Percentiles rank a stretch among this genome's conserved stretches.
phyloP scores from a whole-genome alignment of 2,329 filamentous ascomycete species.

The Monosporascus sp. region DNA sequence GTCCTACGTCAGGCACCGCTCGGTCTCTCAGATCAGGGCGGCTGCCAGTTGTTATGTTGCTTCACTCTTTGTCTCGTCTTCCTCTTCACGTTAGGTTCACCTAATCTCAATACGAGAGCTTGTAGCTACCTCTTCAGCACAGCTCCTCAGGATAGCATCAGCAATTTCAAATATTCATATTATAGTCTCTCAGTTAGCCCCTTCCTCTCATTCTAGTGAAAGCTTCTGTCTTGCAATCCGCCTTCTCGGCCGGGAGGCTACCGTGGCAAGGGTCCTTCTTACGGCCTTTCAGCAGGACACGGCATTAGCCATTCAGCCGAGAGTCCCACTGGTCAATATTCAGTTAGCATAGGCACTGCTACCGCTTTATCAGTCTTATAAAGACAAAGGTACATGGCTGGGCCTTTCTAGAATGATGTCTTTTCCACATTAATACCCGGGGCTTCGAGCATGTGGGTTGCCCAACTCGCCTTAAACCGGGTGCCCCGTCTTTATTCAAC shows the following conservation, averaged over 20 bases:
- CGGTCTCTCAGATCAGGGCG: slow-evolving; percentile 6
- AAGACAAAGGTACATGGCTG: slow-evolving; percentile 32
- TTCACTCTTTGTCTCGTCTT: slow-evolving; percentile 3
- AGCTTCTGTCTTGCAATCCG: slow-evolving; percentile 13
- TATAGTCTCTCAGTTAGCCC: not conserved
- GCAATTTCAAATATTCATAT: not conserved
- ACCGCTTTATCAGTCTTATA: slow-evolving; percentile 28
- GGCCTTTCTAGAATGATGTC: slow-evolving; percentile 27
- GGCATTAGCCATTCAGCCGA: slow-evolving; percentile 47
- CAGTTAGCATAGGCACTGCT: slow-evolving; percentile 30
- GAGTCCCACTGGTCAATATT: slow-evolving; percentile 33
- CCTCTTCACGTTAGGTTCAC: not conserved
- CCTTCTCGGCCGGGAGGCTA: slow-evolving; percentile 26
- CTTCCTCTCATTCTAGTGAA: slow-evolving; percentile 10
- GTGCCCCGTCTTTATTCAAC: slow-evolving; percentile 28
- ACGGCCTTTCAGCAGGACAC: slow-evolving; percentile 30
- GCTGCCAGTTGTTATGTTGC: slow-evolving; percentile 5
- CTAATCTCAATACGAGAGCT: not conserved
- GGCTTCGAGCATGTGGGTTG: slow-evolving; percentile 28
- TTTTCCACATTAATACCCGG: slow-evolving; percentile 22
- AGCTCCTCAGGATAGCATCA: not conserved
- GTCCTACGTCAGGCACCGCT: slow-evolving; percentile 16
- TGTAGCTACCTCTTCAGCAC: not conserved
- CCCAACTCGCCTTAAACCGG: slow-evolving; percentile 29
- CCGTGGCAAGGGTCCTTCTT: slow-evolving; percentile 28